A percentile compares a stretch with the other conserved stretches of the same genome.
These are phyloP conservation scores for Cucurbita argyrosperma DNA, from an alignment of 306 rosid species.

Conservation along the genomic window DNA sequence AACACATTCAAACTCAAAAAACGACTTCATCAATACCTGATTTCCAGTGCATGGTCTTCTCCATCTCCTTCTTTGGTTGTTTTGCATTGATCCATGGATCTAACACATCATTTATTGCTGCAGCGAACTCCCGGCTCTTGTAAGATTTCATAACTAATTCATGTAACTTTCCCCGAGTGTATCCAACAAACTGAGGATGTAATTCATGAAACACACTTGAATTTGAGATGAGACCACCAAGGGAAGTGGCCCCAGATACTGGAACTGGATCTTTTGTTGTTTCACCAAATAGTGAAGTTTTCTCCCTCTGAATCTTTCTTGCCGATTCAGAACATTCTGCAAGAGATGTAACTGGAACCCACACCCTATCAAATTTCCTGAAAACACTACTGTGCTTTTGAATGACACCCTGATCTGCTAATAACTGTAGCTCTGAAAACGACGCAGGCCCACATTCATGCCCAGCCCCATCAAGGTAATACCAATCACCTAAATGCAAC, in stretches of 20 bases:
- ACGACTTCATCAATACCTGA: slow-evolving; percentile 37
- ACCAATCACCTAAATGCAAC: slow-evolving; percentile 86
- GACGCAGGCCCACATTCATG: slow-evolving; percentile 88
- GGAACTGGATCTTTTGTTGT: slow-evolving; percentile 21
- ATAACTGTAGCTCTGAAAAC: slow-evolving; percentile 61
- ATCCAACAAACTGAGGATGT: slow-evolving; percentile 86
- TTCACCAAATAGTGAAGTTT: slow-evolving; percentile 23
- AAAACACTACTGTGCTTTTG: slow-evolving; percentile 62
- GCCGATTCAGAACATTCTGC: slow-evolving; percentile 37
- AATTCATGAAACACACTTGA: slow-evolving; percentile 29
- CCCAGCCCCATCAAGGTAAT: slow-evolving; percentile 94
- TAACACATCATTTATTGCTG: slow-evolving; percentile 85
- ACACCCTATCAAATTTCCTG: slow-evolving; percentile 69
- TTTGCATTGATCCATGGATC: slow-evolving; percentile 96
- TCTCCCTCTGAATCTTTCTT: slow-evolving; percentile 21
- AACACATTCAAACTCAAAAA: not conserved
- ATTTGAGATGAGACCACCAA: slow-evolving; percentile 11
- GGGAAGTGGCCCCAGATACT: slow-evolving; percentile 19
- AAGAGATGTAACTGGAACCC: slow-evolving; percentile 82
- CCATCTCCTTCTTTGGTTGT: slow-evolving; percentile 88
- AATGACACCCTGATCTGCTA: slow-evolving; percentile 64
- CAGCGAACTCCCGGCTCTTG: slow-evolving; percentile 91
- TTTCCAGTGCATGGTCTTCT: slow-evolving; percentile 71
- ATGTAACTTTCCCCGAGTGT: slow-evolving; percentile 76
- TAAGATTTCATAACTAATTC: slow-evolving; percentile 90